Evolutionary conservation across 2,329 filamentous ascomycete genomes (phyloP).

Genomic region (Penicillium sp.): DNA sequence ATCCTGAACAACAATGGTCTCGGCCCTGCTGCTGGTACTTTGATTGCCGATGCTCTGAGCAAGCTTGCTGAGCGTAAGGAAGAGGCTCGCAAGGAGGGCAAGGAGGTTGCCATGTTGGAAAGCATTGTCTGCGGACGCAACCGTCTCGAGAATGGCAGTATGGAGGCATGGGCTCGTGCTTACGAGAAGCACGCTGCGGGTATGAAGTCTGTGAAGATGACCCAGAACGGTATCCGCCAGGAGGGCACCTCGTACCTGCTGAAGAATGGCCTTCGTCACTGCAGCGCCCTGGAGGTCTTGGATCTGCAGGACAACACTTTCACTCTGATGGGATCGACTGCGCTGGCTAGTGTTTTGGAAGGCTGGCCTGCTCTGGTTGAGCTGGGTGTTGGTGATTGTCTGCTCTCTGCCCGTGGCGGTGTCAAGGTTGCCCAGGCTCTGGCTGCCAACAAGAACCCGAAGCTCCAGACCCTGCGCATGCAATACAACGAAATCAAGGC

Average conservation of each 20-base stretch:
- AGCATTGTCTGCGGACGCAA: conserved; percentile 98
- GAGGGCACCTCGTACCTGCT: conserved; percentile 86
- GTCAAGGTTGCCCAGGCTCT: conserved; percentile 73
- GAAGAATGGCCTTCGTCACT: conserved; percentile 72
- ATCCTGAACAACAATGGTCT: conserved; percentile 99
- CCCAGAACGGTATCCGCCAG: conserved; percentile 94
- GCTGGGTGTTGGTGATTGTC: conserved; percentile 84
- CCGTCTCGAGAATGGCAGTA: conserved; percentile 90
- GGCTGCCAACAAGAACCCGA: conserved; percentile 71
- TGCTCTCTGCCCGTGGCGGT: conserved; percentile 76
- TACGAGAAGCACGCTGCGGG: conserved; percentile 77
- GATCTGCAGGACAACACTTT: conserved; percentile 99
- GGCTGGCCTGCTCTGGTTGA: conserved; percentile 77
- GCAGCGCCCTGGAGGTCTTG: conserved; percentile 69
- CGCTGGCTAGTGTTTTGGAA: conserved; percentile 72
- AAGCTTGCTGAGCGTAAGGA: conserved; percentile 83
- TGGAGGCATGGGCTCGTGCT: conserved; percentile 90
- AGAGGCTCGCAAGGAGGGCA: conserved; percentile 61
- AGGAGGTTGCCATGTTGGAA: conserved; percentile 79
- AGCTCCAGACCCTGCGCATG: conserved; percentile 77
- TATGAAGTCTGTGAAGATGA: conserved; percentile 90
- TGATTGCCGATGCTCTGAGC: conserved; percentile 84
- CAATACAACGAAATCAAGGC: conserved; percentile 94
- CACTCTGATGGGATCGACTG: conserved; percentile 75
- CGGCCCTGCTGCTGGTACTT: conserved; percentile 83